A percentile compares a stretch with the other conserved stretches of the same genome.
phyloP scores from a whole-genome alignment of 441 rosid genomes.

The Arabidopsis lyrata region DNA sequence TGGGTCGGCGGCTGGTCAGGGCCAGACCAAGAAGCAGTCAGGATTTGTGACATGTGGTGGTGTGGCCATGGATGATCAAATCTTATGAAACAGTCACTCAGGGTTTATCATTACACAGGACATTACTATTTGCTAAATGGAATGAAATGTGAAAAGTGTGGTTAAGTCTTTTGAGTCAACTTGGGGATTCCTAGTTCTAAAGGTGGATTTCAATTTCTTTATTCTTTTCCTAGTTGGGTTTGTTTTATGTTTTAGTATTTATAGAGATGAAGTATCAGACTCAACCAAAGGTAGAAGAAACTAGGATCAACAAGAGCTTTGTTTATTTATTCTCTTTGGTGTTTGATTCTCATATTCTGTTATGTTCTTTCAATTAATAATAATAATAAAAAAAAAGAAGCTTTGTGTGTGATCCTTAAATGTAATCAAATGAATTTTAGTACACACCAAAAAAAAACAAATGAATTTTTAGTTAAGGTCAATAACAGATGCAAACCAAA shows the following conservation, averaged over 20 bases:
- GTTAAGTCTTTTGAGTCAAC: slow-evolving; percentile 14
- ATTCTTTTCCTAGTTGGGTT: slow-evolving; percentile 8
- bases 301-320: slow-evolving; percentile 20
- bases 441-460: no score
- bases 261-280: slow-evolving; percentile 22
- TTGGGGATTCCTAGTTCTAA: slow-evolving; percentile 17
- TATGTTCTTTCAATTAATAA: slow-evolving; percentile 23
- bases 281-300: slow-evolving; percentile 23
- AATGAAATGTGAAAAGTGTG: slow-evolving; percentile 20
- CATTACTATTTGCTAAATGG: slow-evolving; percentile 8
- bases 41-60: slow-evolving; percentile 22
- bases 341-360: slow-evolving; percentile 20
- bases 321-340: slow-evolving; percentile 20
- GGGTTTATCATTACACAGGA: slow-evolving; percentile 12
- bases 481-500: no score
- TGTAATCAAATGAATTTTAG: slow-evolving; percentile 25
- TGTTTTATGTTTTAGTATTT: slow-evolving; percentile 12
- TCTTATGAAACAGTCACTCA: background rate
- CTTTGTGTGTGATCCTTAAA: slow-evolving; percentile 14
- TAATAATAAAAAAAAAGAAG: background rate
- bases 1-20: slow-evolving; percentile 38
- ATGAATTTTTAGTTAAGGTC: no score
- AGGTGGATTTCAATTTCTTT: slow-evolving; percentile 14
- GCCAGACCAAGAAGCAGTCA: slow-evolving; percentile 44
- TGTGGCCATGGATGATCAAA: slow-evolving; percentile 32